Evolutionary conservation across 169 alveolate species (phyloP).

Genomic region (Miamiensis avidus): DNA sequence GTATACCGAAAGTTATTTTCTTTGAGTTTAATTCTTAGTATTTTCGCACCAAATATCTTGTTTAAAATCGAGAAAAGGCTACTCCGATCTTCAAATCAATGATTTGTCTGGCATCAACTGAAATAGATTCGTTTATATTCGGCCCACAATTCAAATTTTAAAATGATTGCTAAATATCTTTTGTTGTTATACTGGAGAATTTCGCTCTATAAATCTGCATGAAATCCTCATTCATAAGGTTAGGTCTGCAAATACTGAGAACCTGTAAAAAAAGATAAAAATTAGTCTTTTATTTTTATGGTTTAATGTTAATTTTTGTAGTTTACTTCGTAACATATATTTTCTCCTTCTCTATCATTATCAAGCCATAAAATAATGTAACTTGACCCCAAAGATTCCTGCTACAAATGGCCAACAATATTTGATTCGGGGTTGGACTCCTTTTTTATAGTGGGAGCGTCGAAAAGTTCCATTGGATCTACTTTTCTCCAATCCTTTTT

Average conservation of each 20-base stretch:
- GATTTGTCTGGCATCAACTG: slow-evolving; percentile 98
- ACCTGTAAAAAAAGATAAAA: too few relatives aligned
- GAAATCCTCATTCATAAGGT: slow-evolving; percentile 37
- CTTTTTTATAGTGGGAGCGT: slow-evolving; percentile 91
- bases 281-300: neutral
- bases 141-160: slow-evolving; percentile 87
- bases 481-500: slow-evolving; percentile 91
- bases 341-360: slow-evolving; percentile 99
- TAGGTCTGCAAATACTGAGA: neutral
- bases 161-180: slow-evolving; percentile 93
- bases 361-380: slow-evolving; percentile 98
- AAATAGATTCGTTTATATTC: slow-evolving; percentile 91
- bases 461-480: slow-evolving; percentile 94
- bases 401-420: slow-evolving; percentile 88
- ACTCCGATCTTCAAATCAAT: slow-evolving; percentile 94
- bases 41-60: slow-evolving; percentile 79
- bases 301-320: slow-evolving; percentile 74
- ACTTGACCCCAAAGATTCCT: slow-evolving; percentile 89
- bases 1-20: slow-evolving; percentile 93
- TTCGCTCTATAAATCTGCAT: slow-evolving; percentile 93
- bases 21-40: slow-evolving; percentile 86
- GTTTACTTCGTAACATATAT: slow-evolving; percentile 99
- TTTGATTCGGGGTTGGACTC: slow-evolving; percentile 78
- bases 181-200: slow-evolving; percentile 96
- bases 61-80: slow-evolving; percentile 78